Evolutionary conservation across 139 green algal genomes (phyloP).

Genomic region (Coelastrella sp.): DNA sequence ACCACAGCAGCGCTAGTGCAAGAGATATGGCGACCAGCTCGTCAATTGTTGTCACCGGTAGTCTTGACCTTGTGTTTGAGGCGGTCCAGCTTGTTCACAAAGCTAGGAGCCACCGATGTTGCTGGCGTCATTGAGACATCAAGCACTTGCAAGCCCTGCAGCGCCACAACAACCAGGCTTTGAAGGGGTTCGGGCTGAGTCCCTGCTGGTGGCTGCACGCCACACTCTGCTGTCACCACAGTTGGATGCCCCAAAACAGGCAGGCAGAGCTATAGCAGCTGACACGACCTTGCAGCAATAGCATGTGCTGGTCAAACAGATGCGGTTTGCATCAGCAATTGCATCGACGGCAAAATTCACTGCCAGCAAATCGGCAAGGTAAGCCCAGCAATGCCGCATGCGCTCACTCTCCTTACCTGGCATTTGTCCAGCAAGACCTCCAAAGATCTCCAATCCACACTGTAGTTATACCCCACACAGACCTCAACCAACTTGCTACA

Average conservation of each 20-base stretch:
- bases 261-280: no score
- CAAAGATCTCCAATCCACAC: background rate
- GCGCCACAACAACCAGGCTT: background rate
- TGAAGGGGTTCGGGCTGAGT: background rate
- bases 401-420: background rate
- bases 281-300: no score
- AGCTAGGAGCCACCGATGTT: background rate
- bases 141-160: background rate
- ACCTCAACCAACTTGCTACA: background rate
- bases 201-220: background rate
- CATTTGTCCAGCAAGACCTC: background rate
- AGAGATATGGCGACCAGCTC: no score
- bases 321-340: no score
- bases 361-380: background rate
- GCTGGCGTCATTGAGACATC: background rate
- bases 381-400: background rate
- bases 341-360: background rate
- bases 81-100: background rate
- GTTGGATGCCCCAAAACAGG: no score
- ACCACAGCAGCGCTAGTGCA: no score
- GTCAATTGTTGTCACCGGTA: no score
- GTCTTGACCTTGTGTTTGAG: background rate
- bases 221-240: background rate
- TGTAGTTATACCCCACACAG: background rate
- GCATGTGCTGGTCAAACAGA: no score